These are phyloP conservation scores for Mrakia gelida DNA, from an alignment of 768 basidiomycete genomes.

Conservation along the genomic window DNA sequence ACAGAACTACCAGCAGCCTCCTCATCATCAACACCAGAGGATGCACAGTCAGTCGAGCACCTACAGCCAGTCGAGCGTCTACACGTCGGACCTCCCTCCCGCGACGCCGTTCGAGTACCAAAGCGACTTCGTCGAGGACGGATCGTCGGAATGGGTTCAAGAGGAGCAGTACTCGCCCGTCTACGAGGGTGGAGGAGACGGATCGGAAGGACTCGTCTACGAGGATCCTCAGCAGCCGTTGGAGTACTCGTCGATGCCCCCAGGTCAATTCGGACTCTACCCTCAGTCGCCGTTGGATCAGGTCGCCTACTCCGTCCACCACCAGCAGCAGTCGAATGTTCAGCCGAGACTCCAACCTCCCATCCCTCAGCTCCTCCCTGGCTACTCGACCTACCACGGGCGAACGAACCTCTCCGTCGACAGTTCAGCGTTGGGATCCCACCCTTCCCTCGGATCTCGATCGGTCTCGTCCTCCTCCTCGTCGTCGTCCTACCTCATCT, in stretches of 20 bases:
- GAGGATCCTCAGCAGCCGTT: not conserved
- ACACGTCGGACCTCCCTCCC: not conserved
- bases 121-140: too few relatives aligned
- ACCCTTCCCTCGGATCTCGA: conserved; percentile 2
- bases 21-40: not conserved
- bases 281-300: not conserved
- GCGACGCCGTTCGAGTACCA: not conserved
- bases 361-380: not conserved
- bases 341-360: not conserved
- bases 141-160: too few relatives aligned
- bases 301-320: not conserved
- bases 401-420: not conserved
- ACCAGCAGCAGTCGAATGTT: not conserved
- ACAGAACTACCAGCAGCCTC: not conserved
- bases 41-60: conserved; percentile 15
- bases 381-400: not conserved
- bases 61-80: not conserved
- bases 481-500: not conserved
- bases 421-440: not conserved
- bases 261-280: not conserved
- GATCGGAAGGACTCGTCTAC: conserved; percentile 1
- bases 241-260: not conserved
- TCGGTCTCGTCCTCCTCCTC: conserved; percentile 3
- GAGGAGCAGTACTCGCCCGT: too few relatives aligned
- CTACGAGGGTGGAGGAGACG: not conserved